Base-by-base conservation (phyloP, 768 basidiomycete genomes). In the Lentinula raphanica region DNA sequence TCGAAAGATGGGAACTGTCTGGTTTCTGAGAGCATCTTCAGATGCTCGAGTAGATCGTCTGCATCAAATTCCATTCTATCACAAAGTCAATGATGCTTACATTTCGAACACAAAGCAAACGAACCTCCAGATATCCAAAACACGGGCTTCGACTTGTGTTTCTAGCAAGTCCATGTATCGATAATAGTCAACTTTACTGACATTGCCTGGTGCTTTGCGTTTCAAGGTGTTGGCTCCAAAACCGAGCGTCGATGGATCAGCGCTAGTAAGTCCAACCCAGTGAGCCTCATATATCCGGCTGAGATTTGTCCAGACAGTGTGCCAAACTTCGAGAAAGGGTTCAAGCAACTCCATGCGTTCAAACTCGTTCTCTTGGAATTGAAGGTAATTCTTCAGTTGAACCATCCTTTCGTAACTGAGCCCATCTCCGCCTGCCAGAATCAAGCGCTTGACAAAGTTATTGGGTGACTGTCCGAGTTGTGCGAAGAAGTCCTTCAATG, bases 361-460 rank as follows among this genome's bases (percentile, higher is more conserved):
- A 21, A 60, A 64, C 4, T 57, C 35, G 8, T 62, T 53, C 1
- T 58, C 21, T 28, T 60, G 56, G 35, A 56, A 64, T 21, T 71
- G 63, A 5, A 64, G 58, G 40, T 59, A 59, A 15, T 46, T 27
- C 39, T 63, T 57, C 28, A 60, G 32, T 25, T 40, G 53, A 15
- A 51, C 27, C 31, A 61, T 49, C 8, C 32, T 45, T 58, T 38
- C 23, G 59, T 59, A 76, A 2, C 74, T 73, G 31, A 73, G 61
- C 0, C 75, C 74, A 62, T 76, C 72, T 1, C 74, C 72, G 15
- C 69, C 69, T n/a, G 69, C 60, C 6, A 67, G 61, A 19, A 73
- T 58, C 15, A 72, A 53, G 11, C 63, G 58, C 5, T 56, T 51
- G 15, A 64, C 1, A 50, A 54, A 66, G 66, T 11, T 60, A 40